Evolutionary conservation across 139 green algal genomes (phyloP).

Genomic region (Chlorella vulgaris): DNA sequence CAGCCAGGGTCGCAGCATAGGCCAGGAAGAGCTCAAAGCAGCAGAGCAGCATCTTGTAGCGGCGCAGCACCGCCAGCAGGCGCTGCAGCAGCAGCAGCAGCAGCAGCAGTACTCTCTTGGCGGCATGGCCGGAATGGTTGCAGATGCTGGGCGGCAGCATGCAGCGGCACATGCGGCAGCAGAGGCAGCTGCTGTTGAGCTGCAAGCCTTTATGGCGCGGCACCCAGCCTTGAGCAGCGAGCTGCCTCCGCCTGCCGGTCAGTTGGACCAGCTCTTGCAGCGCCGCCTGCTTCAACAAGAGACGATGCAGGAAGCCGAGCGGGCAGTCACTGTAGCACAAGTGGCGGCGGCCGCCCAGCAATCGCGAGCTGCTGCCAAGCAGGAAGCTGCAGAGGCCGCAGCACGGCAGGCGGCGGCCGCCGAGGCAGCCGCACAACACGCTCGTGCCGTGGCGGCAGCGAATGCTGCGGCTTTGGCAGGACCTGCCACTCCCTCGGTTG

Average conservation of each 20-base stretch:
- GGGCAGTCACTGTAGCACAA: neutral
- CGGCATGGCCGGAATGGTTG: no score
- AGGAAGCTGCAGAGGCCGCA: neutral
- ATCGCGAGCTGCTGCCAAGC: neutral
- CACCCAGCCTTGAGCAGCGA: neutral
- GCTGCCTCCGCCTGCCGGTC: neutral
- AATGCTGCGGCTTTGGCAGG: neutral
- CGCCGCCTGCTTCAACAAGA: no score
- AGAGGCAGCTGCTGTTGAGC: neutral
- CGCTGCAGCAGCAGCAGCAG: slow-evolving; percentile 23
- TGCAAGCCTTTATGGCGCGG: neutral
- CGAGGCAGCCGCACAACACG: neutral
- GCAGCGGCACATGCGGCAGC: neutral
- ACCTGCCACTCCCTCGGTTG: neutral
- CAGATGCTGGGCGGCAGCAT: neutral
- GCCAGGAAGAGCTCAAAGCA: neutral
- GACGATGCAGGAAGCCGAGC: neutral
- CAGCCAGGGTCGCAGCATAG: neutral
- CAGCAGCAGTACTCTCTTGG: slow-evolving; percentile 4
- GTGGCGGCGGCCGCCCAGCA: slow-evolving; percentile 4
- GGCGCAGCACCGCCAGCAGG: neutral
- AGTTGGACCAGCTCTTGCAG: neutral
- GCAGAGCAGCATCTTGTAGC: slow-evolving; percentile 8
- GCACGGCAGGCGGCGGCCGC: neutral
- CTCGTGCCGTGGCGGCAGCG: neutral